phyloP scores from a whole-genome alignment of 2,329 filamentous ascomycete genomes.

The Pestalotiopsis sp. region DNA sequence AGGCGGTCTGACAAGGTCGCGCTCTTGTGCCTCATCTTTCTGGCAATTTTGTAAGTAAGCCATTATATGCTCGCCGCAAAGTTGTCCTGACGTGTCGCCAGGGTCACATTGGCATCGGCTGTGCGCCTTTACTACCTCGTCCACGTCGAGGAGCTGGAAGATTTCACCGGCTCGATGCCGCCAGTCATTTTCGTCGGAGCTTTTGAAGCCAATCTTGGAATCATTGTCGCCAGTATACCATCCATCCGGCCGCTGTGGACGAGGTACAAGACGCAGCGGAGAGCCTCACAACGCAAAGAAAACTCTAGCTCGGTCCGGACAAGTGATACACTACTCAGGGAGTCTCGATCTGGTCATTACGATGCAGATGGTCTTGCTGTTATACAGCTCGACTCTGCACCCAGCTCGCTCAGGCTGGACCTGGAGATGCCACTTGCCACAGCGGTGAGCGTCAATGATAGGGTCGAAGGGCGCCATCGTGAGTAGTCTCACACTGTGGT shows the following conservation, averaged over 20 bases:
- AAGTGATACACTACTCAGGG: not conserved
- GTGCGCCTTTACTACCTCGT: not conserved
- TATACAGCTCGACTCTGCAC: not conserved
- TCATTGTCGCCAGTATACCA: not conserved
- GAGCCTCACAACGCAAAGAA: not conserved
- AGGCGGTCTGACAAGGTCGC: not conserved
- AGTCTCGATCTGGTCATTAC: not conserved
- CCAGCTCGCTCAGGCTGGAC: not conserved
- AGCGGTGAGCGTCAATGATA: not conserved
- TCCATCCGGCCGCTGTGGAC: not conserved
- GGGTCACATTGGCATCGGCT: not conserved
- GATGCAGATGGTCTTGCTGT: not conserved
- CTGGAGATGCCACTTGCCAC: not conserved
- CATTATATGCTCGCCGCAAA: not conserved
- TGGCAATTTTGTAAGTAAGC: not conserved
- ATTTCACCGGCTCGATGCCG: not conserved
- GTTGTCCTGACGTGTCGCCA: not conserved
- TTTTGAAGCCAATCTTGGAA: not conserved
- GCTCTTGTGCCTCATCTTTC: not conserved
- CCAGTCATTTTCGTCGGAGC: not conserved
- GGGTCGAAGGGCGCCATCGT: not conserved
- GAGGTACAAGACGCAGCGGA: not conserved
- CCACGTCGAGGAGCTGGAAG: not conserved
- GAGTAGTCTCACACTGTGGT: not conserved
- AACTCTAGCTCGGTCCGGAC: not conserved